Evolutionary conservation across 2,329 filamentous ascomycete genomes (phyloP).

Genomic region (Didymella keratinophila): DNA sequence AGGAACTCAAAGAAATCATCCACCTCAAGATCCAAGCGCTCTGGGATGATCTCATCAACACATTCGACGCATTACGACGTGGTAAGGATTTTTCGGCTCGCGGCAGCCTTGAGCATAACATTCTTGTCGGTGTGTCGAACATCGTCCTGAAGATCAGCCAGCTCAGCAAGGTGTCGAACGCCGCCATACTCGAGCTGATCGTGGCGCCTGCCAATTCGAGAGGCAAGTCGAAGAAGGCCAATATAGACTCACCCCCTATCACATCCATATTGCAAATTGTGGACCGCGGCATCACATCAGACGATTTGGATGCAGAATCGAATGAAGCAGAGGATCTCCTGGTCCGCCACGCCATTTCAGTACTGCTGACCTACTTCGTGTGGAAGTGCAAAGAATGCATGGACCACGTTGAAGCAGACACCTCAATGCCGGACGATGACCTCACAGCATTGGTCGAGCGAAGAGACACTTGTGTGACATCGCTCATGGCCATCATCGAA

Average conservation of each 20-base stretch:
- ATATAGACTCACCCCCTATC: constrained; percentile 59
- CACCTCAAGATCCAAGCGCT: constrained; percentile 80
- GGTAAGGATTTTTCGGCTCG: constrained; percentile 75
- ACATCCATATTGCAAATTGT: constrained; percentile 76
- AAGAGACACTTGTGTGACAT: constrained; percentile 60
- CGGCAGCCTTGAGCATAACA: constrained; percentile 70
- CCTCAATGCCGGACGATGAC: constrained; percentile 62
- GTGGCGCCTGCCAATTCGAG: constrained; percentile 53
- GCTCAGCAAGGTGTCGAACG: constrained; percentile 78
- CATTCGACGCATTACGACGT: constrained; percentile 73
- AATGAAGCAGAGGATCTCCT: constrained; percentile 82
- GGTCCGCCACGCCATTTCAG: constrained; percentile 76
- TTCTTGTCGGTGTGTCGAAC: constrained; percentile 75
- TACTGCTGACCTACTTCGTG: constrained; percentile 89
- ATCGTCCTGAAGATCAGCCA: constrained; percentile 82
- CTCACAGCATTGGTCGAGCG: constrained; percentile 64
- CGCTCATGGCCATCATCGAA: constrained; percentile 60
- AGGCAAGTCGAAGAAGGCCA: constrained; percentile 38
- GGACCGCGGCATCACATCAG: constrained; percentile 72
- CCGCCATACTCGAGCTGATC: constrained; percentile 73
- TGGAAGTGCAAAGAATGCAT: constrained; percentile 76
- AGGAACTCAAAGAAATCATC: constrained; percentile 86
- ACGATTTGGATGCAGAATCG: constrained; percentile 72
- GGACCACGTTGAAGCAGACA: constrained; percentile 47
- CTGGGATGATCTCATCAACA: constrained; percentile 84